These are phyloP conservation scores for Papilionanthe hybrid DNA, from an alignment of 116 monocot genomes.

Conservation along the genomic window DNA sequence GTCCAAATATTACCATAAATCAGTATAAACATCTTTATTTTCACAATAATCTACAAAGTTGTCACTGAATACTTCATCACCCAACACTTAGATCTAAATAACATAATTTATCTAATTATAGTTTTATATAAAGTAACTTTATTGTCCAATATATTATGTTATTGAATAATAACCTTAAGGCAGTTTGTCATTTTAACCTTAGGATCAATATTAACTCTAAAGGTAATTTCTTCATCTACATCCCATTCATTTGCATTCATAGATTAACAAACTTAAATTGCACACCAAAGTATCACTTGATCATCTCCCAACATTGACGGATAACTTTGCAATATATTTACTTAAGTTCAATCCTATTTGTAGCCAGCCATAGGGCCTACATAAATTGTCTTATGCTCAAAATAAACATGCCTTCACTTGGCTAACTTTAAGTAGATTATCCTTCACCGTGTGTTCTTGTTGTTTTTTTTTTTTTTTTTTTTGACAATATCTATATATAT, in stretches of 20 bases:
- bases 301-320: too few species aligned
- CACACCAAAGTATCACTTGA: too few species aligned
- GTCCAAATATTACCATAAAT: background rate
- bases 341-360: too few species aligned
- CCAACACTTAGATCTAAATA: background rate
- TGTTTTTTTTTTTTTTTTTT: background rate
- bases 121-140: background rate
- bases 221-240: background rate
- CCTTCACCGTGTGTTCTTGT: too few species aligned
- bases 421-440: too few species aligned
- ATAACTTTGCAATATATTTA: too few species aligned
- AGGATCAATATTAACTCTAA: background rate
- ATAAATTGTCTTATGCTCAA: too few species aligned
- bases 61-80: background rate
- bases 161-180: background rate
- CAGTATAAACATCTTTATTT: background rate
- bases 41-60: background rate
- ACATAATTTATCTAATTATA: too few species aligned
- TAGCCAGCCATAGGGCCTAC: too few species aligned
- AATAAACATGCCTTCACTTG: too few species aligned
- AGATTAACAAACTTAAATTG: background rate
- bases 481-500: background rate
- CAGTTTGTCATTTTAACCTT: background rate
- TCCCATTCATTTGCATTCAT: background rate
- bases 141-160: background rate